Percentiles rank a stretch among this genome's conserved stretches.
Evolutionary conservation across 2,329 filamentous ascomycete genomes (phyloP).

Genomic region (Aspergillus transmontanensis): DNA sequence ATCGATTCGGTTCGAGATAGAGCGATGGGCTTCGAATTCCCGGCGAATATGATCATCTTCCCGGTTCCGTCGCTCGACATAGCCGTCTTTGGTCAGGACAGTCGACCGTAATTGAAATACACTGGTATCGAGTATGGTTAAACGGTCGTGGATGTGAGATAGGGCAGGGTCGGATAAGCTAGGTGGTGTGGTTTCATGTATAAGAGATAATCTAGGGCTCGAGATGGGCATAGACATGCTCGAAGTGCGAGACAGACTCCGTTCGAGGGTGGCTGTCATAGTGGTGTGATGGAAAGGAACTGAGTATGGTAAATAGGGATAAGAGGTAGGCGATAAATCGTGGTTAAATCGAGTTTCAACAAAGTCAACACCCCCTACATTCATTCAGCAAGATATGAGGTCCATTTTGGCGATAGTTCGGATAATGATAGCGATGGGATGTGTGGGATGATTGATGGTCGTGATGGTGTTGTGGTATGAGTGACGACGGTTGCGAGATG

Average conservation of each 20-base stretch:
- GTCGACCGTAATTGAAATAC: constrained; percentile 40
- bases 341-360: constrained; percentile 7
- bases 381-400: constrained; percentile 5
- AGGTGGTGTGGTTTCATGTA: constrained; percentile 39
- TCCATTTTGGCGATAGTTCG: constrained; percentile 19
- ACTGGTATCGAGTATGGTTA: constrained; percentile 41
- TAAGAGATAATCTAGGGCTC: constrained; percentile 38
- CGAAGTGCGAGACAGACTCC: constrained; percentile 40
- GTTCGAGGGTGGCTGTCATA: constrained; percentile 40
- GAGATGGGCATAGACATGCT: constrained; percentile 41
- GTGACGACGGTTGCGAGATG: constrained; percentile 4
- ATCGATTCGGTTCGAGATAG: constrained; percentile 40
- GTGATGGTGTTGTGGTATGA: constrained; percentile 12
- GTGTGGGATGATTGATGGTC: constrained; percentile 1
- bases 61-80: constrained; percentile 42
- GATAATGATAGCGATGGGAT: constrained; percentile 9
- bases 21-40: constrained; percentile 40
- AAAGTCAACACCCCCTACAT: neutral
- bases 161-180: constrained; percentile 37
- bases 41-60: constrained; percentile 43
- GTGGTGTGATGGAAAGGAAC: constrained; percentile 15
- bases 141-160: constrained; percentile 40
- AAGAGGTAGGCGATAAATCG: neutral
- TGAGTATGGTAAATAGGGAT: constrained; percentile 4
- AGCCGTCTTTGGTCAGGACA: constrained; percentile 42